phyloP scores from a whole-genome alignment of 2,329 filamentous ascomycete genomes.

The Colletotrichum higginsianum region DNA sequence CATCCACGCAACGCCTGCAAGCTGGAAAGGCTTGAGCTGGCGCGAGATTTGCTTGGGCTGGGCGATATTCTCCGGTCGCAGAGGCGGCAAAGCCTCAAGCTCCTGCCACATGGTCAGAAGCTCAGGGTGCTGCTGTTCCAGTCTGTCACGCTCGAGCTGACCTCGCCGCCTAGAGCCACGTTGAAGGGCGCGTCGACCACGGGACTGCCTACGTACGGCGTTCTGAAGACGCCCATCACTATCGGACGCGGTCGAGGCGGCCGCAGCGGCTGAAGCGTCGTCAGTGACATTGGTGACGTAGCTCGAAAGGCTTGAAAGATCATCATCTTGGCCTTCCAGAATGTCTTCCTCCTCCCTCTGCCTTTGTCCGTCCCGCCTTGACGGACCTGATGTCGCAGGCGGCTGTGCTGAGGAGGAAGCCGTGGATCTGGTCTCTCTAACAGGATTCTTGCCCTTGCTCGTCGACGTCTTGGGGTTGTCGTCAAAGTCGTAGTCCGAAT shows the following conservation, averaged over 20 bases:
- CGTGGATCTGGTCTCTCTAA: conserved; percentile 7
- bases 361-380: too few relatives aligned
- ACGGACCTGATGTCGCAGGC: not conserved
- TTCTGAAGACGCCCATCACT: conserved; percentile 7
- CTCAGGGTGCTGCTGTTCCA: conserved; percentile 83
- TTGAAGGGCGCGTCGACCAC: conserved; percentile 53
- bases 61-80: conserved; percentile 73
- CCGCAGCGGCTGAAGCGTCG: not conserved
- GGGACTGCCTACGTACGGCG: conserved; percentile 43
- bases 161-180: conserved; percentile 46
- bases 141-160: conserved; percentile 71
- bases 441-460: conserved; percentile 11
- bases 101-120: conserved; percentile 89
- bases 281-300: conserved; percentile 1
- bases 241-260: conserved; percentile 13
- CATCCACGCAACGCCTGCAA: conserved; percentile 97
- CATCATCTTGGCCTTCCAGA: conserved; percentile 20
- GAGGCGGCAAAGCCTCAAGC: conserved; percentile 76
- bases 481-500: conserved; percentile 6
- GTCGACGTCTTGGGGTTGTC: conserved; percentile 12
- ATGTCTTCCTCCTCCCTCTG: not conserved
- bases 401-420: conserved; percentile 3
- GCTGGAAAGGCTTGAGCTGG: conserved; percentile 91
- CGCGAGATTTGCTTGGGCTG: conserved; percentile 86
- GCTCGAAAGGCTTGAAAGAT: conserved; percentile 19